Evolutionary conservation across 257 asterid genomes (phyloP), one percentile per base, ranked within the genome.

Genomic region (Anisodus tanguticus): DNA sequence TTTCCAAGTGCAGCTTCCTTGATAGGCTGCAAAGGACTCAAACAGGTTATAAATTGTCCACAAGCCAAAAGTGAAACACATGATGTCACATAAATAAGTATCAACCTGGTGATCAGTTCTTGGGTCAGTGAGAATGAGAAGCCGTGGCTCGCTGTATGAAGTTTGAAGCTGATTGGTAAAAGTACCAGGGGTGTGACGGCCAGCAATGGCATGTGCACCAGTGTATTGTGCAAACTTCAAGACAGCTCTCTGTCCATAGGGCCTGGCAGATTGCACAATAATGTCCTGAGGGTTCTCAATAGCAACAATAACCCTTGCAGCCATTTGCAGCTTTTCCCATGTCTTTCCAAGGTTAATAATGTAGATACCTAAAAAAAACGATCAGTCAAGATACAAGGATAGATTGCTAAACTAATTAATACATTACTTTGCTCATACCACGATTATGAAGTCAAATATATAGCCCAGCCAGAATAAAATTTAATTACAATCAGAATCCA

Each of bases 1-100:
- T 66, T 90, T 9, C 72, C 82, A 31, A 90, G 87, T 9, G 93
- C 93, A 66, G 90, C 89, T 85, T 90, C 93, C 69, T 90, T 90
- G 31, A 90, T 90, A 70, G 93, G 93, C 92, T 90, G 91, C 87
- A 85, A 1, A 79, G 2, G 31, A 67, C 31, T 63, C 84, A 86
- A 77, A 82, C 66, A 13, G 8, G 9, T 15, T 26, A 88, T 9
- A 41, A 68, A 59, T 8, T 49, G 41, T 53, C 49, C 3, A 53
- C 81, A 35, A 7, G 26, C 22, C 17, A 26, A 26, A 19, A 76
- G 6, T 16, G 47, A 26, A 6, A 51, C 22, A 9, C 3, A 8
- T 7, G 47, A 76, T 53, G 22, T 13, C 13, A 51, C 63, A 51
- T 22, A 22, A 59, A 58, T 1, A 16, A 81, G 9, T 13, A 84